phyloP scores from a whole-genome alignment of 345 rosid species.

The Salix viminalis region DNA sequence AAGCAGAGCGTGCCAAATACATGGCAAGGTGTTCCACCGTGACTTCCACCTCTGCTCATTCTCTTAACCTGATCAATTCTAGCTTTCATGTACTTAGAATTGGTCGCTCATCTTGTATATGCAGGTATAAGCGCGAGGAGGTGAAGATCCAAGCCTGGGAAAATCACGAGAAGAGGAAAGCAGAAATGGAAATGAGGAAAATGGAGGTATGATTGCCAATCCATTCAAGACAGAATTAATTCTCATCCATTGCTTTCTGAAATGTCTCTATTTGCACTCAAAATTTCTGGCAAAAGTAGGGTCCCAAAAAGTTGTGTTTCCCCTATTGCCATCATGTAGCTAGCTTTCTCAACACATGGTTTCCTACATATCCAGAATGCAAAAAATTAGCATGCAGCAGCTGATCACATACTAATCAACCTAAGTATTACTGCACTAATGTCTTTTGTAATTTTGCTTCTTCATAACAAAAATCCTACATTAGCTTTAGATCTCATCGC shows the following conservation, averaged over 20 bases:
- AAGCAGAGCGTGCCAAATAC: conserved; percentile 85
- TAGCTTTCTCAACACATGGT: background rate
- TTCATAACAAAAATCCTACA: background rate
- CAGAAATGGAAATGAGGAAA: conserved; percentile 90
- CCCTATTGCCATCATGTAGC: background rate
- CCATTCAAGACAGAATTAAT: background rate
- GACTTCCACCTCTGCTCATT: background rate
- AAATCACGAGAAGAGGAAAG: conserved; percentile 88
- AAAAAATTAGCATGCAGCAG: background rate
- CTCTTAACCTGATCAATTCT: background rate
- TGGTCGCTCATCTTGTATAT: background rate
- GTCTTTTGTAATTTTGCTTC: background rate
- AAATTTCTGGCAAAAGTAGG: background rate
- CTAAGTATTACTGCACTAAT: background rate
- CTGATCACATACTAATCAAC: background rate
- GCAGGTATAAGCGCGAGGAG: conserved; percentile 85
- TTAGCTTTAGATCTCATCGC: background rate
- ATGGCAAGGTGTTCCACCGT: conserved; percentile 63
- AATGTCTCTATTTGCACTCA: background rate
- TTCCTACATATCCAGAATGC: background rate
- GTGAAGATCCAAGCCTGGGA: conserved; percentile 97
- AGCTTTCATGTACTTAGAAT: conserved; percentile 1
- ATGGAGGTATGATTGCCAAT: conserved; percentile 54
- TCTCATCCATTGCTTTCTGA: conserved; percentile 2
- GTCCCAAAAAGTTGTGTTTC: background rate